These are phyloP conservation scores for Sedum album DNA, from an alignment of 164 flowering plant species.

Conservation along the genomic window DNA sequence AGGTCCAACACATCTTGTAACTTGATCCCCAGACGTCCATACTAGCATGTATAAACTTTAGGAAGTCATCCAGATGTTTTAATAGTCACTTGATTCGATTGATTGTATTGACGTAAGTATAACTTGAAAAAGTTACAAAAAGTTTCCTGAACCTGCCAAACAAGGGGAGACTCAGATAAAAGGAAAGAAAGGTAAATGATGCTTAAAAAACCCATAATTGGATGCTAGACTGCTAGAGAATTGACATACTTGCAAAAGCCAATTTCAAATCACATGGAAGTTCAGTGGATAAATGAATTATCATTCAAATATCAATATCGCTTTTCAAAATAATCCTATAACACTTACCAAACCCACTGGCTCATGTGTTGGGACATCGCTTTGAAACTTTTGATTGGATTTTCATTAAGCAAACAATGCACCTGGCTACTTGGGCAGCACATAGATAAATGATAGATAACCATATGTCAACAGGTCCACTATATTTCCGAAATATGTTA, in stretches of 20 bases:
- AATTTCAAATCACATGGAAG: not conserved
- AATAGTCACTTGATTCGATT: conserved; percentile 21
- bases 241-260: no score
- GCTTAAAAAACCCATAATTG: no score
- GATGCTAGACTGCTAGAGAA: no score
- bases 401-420: conserved; percentile 49
- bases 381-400: conserved; percentile 48
- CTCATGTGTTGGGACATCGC: conserved; percentile 88
- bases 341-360: conserved; percentile 87
- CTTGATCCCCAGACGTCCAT: not conserved
- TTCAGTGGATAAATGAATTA: not conserved
- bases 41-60: not conserved
- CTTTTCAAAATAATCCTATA: not conserved
- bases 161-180: no score
- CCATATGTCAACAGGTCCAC: conserved; percentile 86
- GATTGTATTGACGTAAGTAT: conserved; percentile 41
- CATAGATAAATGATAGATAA: conserved; percentile 35
- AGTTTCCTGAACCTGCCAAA: conserved; percentile 56
- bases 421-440: conserved; percentile 16
- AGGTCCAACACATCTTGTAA: not conserved
- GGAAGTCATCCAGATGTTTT: not conserved
- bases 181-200: no score
- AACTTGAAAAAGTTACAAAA: conserved; percentile 49
- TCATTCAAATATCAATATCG: not conserved
- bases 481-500: conserved; percentile 71